Base-by-base conservation (phyloP, 306 rosid species). In the Quercus agrifolia region DNA sequence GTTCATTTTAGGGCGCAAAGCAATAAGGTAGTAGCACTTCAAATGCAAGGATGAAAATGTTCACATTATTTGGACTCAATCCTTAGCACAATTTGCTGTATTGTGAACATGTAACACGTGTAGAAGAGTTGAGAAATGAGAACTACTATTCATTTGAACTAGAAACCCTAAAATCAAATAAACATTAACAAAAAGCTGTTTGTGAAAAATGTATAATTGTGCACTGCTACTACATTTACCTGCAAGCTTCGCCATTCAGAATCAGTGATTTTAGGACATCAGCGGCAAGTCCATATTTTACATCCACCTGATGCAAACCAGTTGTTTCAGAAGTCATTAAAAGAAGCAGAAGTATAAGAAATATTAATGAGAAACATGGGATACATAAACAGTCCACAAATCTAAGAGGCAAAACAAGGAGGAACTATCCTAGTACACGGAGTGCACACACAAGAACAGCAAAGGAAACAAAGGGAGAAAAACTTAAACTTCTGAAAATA, bases 211-310 rank as follows among this genome's bases (percentile, higher is more conserved):
- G 64, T n/a, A 56, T 27, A 35, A 2, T 33, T 56, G 28, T 73
- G 73, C 20, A 73, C 73, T 79, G 81, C 73, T 21, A 1, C 7
- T 55, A 0, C 49, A 38, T 41, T 82, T 90, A 92, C 99, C 99
- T 94, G 82, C 94, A 86, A 31, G 88, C 82, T 87, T 91, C 99
- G 63, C 94, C 99, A 25, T 85, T 88, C 76, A 82, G 74, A 84
- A 94, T 88, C 82, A 94, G 70, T 77, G 90, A 90, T 78, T 87
- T 87, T 31, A 92, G 90, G 59, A 87, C 74, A 81, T 92, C 94
- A 19, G 80, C 90, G 19, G 97, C 99, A 71, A 90, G 95, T 74
- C 99, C 99, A 73, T 86, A 84, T 80, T 83, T 90, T 63, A 89
- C 86, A 79, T 86, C 88, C 88, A 94, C 92, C 99, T 94, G 67